A percentile compares a stretch with the other conserved stretches of the same genome.
Evolutionary conservation across 805 yeast genomes (phyloP).

Genomic region (Barnettozyma salicaria): DNA sequence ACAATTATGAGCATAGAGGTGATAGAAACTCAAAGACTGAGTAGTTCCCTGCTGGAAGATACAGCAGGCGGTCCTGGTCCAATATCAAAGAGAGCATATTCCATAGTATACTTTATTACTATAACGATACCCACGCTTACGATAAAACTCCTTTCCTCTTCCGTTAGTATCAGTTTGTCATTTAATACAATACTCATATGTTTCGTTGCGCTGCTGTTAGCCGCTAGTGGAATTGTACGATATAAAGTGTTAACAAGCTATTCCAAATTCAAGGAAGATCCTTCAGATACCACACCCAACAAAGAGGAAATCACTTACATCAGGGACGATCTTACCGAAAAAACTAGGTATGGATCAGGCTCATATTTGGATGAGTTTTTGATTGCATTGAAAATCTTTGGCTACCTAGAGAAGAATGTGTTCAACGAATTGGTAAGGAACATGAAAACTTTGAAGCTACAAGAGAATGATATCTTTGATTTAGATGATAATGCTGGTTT

Average conservation of each 20-base stretch:
- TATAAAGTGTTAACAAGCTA: constrained; percentile 60
- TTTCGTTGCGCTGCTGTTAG: not conserved
- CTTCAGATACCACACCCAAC: constrained; percentile 1
- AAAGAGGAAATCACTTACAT: constrained; percentile 7
- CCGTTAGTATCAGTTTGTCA: constrained; percentile 44
- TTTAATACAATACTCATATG: constrained; percentile 40
- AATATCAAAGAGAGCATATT: constrained; percentile 2
- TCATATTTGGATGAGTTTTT: constrained; percentile 85
- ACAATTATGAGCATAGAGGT: too few relatives aligned
- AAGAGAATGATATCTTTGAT: constrained; percentile 67
- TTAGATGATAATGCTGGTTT: constrained; percentile 78
- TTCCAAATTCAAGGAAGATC: constrained; percentile 34
- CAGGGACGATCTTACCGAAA: constrained; percentile 35
- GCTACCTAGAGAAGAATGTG: constrained; percentile 83
- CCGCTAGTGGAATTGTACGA: constrained; percentile 36
- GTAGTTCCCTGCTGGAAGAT: too few relatives aligned
- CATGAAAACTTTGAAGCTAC: constrained; percentile 82
- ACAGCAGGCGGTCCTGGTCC: too few relatives aligned
- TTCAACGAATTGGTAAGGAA: constrained; percentile 89
- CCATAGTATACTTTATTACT: constrained; percentile 10
- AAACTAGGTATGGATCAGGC: constrained; percentile 39
- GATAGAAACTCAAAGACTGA: too few relatives aligned
- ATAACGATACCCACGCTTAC: constrained; percentile 27
- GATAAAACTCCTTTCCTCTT: constrained; percentile 27
- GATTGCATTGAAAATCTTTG: constrained; percentile 88